Evolutionary conservation across 163 green algal genomes (phyloP), one percentile per base, ranked within the genome.

Genomic region (Chloromonas sp.): DNA sequence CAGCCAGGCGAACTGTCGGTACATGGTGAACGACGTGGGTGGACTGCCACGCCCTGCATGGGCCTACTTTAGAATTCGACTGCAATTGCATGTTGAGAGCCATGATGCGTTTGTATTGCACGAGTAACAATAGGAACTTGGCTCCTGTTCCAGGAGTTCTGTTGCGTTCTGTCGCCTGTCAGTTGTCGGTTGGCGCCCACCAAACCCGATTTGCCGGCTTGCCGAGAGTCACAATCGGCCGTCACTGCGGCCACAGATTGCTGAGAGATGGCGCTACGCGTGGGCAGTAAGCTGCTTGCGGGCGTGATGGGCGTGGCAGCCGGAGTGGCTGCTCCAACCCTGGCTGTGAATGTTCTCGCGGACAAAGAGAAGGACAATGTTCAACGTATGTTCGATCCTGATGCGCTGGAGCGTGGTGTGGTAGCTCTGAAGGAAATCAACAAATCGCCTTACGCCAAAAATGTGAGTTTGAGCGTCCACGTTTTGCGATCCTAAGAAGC

Each of bases 341-440:
- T 36, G 36, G 58, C 58, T n/a, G 79, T 36, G 57, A 5, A 70
- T 82, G 82, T 60, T 15, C 71, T 86, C 2, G 79, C 82, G 14
- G 83, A 92, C 15, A 92, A 92, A 74, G 86, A 90, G 77, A 84
- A 87, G 15, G 82, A 88, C 13, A n/a, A 81, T 1, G 79, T 82
- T 14, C 58, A 0, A 77, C 71, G 0, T 2, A 83, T 93, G n/a
- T 99, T 99, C 84, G 97, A 99, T 89, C 97, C 97, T 8, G 97
- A 99, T 86, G 96, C 96, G 13, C 89, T 99, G 15, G 97, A 99
- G 88, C 88, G 97, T 3, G 97, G 96, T 60, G 97, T 97, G 0
- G 98, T 98, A 88, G 97, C 97, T 13, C 87, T 99, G 58, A 86
- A 96, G 1, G 97, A 99, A 85, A 99, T 99, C 82, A 97, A 99